Conservation (phyloP, 2,329 filamentous ascomycete genomes). For the Verticillium dahliae region DNA sequence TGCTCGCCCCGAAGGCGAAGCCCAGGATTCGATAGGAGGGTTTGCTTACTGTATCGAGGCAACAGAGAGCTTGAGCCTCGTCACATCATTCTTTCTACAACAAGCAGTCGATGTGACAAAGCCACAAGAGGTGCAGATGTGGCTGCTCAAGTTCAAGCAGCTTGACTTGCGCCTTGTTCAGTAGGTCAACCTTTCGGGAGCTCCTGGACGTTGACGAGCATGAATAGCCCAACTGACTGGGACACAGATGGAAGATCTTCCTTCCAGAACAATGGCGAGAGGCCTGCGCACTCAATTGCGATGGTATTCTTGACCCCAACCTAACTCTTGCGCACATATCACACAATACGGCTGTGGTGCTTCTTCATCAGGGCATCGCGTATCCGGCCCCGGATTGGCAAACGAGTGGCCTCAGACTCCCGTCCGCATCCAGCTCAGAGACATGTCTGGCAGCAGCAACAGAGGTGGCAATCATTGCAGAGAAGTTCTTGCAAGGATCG, state of each 20-base stretch:
- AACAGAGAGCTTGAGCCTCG: constrained; percentile 32
- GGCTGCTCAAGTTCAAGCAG: constrained; percentile 38
- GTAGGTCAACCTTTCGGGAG: constrained; percentile 15
- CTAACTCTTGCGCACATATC: constrained; percentile 34
- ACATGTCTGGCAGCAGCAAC: constrained; percentile 30
- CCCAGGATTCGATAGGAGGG: constrained; percentile 24
- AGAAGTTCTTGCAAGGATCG: constrained; percentile 26
- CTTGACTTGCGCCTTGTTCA: constrained; percentile 33
- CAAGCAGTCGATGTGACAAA: constrained; percentile 29
- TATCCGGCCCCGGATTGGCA: constrained; percentile 25
- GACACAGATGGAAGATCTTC: constrained; percentile 34
- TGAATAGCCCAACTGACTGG: background rate
- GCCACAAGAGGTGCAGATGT: constrained; percentile 27
- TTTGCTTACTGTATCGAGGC: constrained; percentile 40
- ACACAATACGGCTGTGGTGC: constrained; percentile 33
- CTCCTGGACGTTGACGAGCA: background rate
- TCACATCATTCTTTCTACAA: constrained; percentile 35
- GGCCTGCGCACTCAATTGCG: constrained; percentile 29
- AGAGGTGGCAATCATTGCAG: constrained; percentile 28
- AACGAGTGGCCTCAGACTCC: constrained; percentile 21
- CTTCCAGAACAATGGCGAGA: constrained; percentile 34
- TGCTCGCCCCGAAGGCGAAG: constrained; percentile 14
- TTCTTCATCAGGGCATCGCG: constrained; percentile 33
- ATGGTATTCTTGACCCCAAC: constrained; percentile 36
- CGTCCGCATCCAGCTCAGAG: constrained; percentile 30